Base-by-base conservation (phyloP, 345 rosid species). In the Chamaenerion angustifolium region DNA sequence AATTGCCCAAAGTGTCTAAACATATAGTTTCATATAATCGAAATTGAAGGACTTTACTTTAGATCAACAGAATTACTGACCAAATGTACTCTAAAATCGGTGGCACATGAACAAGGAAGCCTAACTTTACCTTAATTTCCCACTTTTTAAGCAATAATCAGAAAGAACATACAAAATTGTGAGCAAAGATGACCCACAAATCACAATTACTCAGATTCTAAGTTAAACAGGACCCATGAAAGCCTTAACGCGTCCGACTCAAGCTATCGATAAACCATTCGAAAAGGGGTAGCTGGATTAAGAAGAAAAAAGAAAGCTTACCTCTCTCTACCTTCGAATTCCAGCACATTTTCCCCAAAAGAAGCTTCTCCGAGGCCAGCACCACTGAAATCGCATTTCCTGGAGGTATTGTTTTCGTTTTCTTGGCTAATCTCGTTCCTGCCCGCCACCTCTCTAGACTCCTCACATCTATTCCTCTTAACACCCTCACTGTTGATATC, bases 311-410 rank as follows among this genome's bases (percentile, higher is more conserved):
- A 25, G 1, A 48, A 46, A 27, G 55, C 68, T 65, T 62, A 75
- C 98, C 96, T 90, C 43, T 81, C 84, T 68, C 66, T 75, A 45
- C 65, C 68, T 67, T 86, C 74, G 67, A 66, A 43, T 35, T 83
- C 92, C 62, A 79, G 59, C 59, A 74, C 64, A 69, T 83, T 81
- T 46, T 86, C 86, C 3, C 82, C 94, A 58, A 76, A 81, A 3
- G 84, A 85, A 67, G 73, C 73, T 60, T 82, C 63, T 11, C n/a
- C 85, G 48, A 31, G 10, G 37, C 37, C 37, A 31, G 68, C n/a
- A 50, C 60, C 80, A 48, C 58, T 78, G 45, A 70, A 60, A 58
- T 71, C 82, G 18, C 45, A 51, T 45, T 56, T 56, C 18, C 51
- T 13, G 60, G 57, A 40, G 37, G 16, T 61, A 45, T 58, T 64